Conservation (phyloP, 148 eudicot species). For the Cornus florida region DNA sequence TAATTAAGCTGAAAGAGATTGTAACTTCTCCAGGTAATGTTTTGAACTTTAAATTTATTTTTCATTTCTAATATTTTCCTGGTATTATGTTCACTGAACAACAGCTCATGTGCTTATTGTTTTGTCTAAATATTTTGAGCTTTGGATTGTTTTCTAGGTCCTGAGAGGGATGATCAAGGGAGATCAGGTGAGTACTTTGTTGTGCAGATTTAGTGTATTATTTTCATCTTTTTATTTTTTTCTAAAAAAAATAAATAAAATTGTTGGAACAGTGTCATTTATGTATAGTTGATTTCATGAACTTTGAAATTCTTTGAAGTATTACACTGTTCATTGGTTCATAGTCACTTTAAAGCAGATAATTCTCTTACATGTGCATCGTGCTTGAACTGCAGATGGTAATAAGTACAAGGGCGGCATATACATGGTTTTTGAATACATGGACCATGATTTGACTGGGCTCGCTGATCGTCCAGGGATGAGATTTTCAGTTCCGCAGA, state of each 20-base stretch:
- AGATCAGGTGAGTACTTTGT: constrained; percentile 42
- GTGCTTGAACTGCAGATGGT: constrained; percentile 40
- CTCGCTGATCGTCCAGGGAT: constrained; percentile 75
- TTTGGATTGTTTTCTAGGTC: constrained; percentile 31
- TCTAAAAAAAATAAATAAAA: neutral
- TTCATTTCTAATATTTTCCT: neutral
- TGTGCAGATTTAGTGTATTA: neutral
- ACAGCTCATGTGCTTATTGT: neutral
- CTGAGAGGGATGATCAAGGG: constrained; percentile 57
- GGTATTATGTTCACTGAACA: neutral
- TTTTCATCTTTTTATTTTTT: neutral
- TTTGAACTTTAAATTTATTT: neutral
- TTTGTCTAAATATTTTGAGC: neutral
- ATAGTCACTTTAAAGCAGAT: neutral
- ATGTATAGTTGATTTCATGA: neutral
- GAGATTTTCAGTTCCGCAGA: constrained; percentile 66
- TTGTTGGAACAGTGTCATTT: too few relatives aligned
- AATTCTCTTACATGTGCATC: neutral
- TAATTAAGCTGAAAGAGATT: constrained; percentile 62
- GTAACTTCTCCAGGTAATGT: constrained; percentile 66
- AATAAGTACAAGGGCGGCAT: constrained; percentile 75
- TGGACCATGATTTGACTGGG: constrained; percentile 81
- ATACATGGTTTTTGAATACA: constrained; percentile 89
- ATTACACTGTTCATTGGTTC: neutral
- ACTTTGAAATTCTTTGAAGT: neutral